phyloP scores from a whole-genome alignment of 2,329 filamentous ascomycete species.

The Blastomyces silverae region DNA sequence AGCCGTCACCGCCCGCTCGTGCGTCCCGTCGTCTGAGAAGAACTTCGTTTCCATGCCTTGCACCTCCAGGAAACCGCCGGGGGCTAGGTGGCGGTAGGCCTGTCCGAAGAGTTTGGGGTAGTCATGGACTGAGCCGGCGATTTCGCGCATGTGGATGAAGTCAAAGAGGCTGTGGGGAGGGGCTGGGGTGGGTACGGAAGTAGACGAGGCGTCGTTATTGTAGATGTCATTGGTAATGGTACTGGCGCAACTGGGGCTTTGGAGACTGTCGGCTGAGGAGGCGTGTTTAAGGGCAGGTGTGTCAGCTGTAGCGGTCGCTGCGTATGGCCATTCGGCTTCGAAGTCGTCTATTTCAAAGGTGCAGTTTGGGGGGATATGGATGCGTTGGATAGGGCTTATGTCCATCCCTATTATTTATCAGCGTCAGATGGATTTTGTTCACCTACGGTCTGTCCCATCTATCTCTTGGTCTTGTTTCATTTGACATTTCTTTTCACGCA shows the following conservation, averaged over 20 bases:
- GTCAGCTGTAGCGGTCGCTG: neutral
- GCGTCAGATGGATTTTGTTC: neutral
- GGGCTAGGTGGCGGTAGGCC: slow-evolving; percentile 30
- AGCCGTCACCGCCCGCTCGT: slow-evolving; percentile 24
- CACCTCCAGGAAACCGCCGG: slow-evolving; percentile 35
- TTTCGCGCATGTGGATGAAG: slow-evolving; percentile 19
- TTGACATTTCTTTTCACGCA: slow-evolving; percentile 10
- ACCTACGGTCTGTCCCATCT: too few relatives aligned
- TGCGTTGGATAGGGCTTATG: slow-evolving; percentile 19
- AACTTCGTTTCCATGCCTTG: slow-evolving; percentile 31
- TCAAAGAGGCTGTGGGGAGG: slow-evolving; percentile 9
- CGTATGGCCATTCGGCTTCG: slow-evolving; percentile 26
- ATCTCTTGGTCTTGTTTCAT: neutral
- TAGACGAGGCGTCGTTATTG: neutral
- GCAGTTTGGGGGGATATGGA: slow-evolving; percentile 24
- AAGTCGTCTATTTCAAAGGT: slow-evolving; percentile 29
- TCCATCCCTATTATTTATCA: slow-evolving; percentile 15
- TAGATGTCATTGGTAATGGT: neutral
- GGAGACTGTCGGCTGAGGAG: neutral
- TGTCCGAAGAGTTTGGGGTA: slow-evolving; percentile 30
- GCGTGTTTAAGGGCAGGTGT: neutral
- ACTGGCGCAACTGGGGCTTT: neutral
- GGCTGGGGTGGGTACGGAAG: neutral
- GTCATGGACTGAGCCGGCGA: slow-evolving; percentile 24
- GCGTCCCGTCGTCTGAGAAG: slow-evolving; percentile 32